Base-by-base conservation (phyloP, 805 yeast species). In the Wickerhamiella lipophila region DNA sequence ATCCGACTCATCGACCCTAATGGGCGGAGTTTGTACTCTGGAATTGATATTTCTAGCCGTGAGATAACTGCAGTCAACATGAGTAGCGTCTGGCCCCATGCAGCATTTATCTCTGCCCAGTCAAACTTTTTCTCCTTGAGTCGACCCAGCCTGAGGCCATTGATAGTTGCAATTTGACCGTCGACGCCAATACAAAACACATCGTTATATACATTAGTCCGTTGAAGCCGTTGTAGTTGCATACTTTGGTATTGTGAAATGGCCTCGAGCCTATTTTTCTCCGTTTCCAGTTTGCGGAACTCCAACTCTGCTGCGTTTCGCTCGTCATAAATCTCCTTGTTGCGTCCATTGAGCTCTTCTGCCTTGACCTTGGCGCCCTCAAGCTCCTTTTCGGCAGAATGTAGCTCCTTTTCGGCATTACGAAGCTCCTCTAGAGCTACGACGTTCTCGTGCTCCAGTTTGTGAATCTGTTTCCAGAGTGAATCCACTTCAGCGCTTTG, bases 61-160 rank as follows among this genome's bases (percentile, higher is more conserved):
- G 75, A 67, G 1, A 75, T 64, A 2, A 87, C 71, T 1, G 89
- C 83, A 0, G 80, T 72, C 26, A 88, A 60, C 16, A 89, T 64
- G 11, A 86, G 65, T 1, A 84, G 74, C 1, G 88, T 67, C 55
- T 88, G 95, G 0, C 97, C 97, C 57, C 88, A 65, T 0, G 94
- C 96, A 1, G 94, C 92, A 60, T 87, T 88, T 39, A 86, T 80
- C 57, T 88, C 97, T 49, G 84, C 77, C 94, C 95, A 86, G 1
- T 94, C 81, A 0, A 88, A 83, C 52, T 72, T 74, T 47, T 68
- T 64, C 6, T 71, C 74, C 36, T 74, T 76, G 43, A 77, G 62
- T 12, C 78, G 69, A 0, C 97, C 97, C n/a, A 89, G 62, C 50
- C 95, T 66, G 22, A 85, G 69, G 0, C 88, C 89, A 64, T 88